Base-by-base conservation (phyloP, 208 protist species). In the Crithidia acanthocephali region DNA sequence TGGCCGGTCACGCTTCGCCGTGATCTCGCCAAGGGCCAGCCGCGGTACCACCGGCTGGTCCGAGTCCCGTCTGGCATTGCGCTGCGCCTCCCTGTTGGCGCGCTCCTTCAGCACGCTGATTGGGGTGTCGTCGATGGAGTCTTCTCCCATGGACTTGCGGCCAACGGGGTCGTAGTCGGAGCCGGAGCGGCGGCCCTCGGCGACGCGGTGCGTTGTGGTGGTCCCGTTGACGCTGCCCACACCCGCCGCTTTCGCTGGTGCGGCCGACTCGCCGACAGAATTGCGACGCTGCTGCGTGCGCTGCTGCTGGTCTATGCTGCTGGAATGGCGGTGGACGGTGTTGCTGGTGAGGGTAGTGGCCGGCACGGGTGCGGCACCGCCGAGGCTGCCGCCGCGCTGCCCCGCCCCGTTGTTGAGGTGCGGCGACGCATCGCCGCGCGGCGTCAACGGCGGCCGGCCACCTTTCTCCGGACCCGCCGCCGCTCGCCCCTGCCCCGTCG, bases 51-150 rank as follows among this genome's bases (percentile, higher is more conserved):
- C 48, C 58, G 52, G 57, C 37, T 59, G 51, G n/a, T 48, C 25
- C 9, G 55, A 22, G 23, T 56, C 68, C n/a, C 50, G 51, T n/a
- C 25, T 53, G 27, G 65, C 64, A 47, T 72, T 81, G 23, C 30
- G 66, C 58, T 45, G 35, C 13, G 48, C 53, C 50, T 72, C 68
- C 13, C 58, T 35, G 15, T 65, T 67, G 25, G 68, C 60, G 2
- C 68, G 75, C 75, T 74, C 68, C 48, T 60, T 65, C 51, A 69
- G 51, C 16, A 69, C 75, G 68, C 71, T 55, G 16, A 75, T 51
- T 7, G 75, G 59, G n/a, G 75, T 75, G 64, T 65, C 42, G 42
- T 60, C 63, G 53, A 65, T 68, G 10, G 44, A 28, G 37, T 60
- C 51, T 8, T 61, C 13, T 1, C 52, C 50, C 10, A 4, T 10